Base-by-base conservation (phyloP, 2,329 filamentous ascomycete species). In the Coniella vitis region DNA sequence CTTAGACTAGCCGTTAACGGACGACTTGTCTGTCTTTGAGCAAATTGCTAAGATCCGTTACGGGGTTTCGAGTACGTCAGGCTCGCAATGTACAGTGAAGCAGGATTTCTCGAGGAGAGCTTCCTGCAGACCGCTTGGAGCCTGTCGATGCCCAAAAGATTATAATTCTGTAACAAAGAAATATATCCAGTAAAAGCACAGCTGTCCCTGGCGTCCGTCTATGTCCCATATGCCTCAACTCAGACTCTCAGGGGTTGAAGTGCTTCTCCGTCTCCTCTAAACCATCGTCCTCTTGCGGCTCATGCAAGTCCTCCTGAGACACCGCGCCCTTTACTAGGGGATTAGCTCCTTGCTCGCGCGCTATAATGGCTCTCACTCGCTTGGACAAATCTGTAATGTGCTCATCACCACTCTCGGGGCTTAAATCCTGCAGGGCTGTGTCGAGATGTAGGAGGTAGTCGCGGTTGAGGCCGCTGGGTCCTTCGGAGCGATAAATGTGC, bases 391-490 rank as follows among this genome's bases (percentile, higher is more conserved):
- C 90, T 43, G 79, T 83, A 46, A 98, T 77, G 72, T 98, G 91
- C 54, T 76, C 76, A 69, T 97, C 93, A 3, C 81, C 82, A 62
- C 86, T 93, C 45, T 87, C 87, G 2, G 78, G 70, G 54, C 87
- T 84, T 56, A 97, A 69, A 25, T 78, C 80, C 51, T 82, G 68
- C 56, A 98, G 73, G 7, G 88, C 87, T 49, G 72, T 71, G 62
- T 96, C 87, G 38, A 98, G 72, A 56, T 83, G 76, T 62, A 88
- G 84, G 37, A 98, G 73, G 67, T 98, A 98, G 61, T 97, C 91
- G 51, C 76, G 82, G 65, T 97, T 97, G 62, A 84, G 79, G 1
- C 93, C 93, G 66, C 90, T 96, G 20, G 90, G 87, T 0, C 93
- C 93, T 36, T 72, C 67, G 59, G 87, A 89, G 41, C 70, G 70